A percentile compares a stretch with the other conserved stretches of the same genome.
These are phyloP conservation scores for Citrus medica DNA, from an alignment of 345 rosid genomes.

Conservation along the genomic window DNA sequence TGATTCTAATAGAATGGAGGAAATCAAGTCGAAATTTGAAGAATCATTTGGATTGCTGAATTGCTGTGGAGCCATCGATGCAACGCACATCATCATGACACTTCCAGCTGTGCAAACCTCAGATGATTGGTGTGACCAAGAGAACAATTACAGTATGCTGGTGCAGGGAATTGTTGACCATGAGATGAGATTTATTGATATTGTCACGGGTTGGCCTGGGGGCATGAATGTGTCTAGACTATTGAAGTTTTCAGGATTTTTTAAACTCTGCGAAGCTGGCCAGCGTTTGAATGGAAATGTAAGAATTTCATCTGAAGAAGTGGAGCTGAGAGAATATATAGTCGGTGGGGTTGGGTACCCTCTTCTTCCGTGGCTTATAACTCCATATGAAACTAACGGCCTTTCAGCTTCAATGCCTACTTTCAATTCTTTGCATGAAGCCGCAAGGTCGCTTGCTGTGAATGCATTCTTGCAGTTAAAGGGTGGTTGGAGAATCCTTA, in stretches of 20 bases:
- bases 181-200: conserved; percentile 87
- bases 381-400: conserved; percentile 49
- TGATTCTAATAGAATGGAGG: conserved; percentile 50
- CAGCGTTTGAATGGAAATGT: conserved; percentile 56
- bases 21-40: conserved; percentile 68
- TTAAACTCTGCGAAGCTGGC: conserved; percentile 58
- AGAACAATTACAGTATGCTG: conserved; percentile 85
- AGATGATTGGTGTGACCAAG: conserved; percentile 93
- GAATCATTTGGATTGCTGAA: conserved; percentile 67
- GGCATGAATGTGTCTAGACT: conserved; percentile 70
- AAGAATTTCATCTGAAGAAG: conserved; percentile 34
- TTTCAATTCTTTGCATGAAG: conserved; percentile 56
- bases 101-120: conserved; percentile 93
- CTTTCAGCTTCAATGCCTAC: conserved; percentile 29
- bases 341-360: conserved; percentile 83
- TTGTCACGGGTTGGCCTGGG: conserved; percentile 96
- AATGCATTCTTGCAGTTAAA: conserved; percentile 70
- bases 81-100: conserved; percentile 85
- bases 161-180: conserved; percentile 85
- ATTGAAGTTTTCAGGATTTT: conserved; percentile 76
- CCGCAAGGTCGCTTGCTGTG: conserved; percentile 66
- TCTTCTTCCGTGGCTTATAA: conserved; percentile 88
- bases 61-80: conserved; percentile 90
- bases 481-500: conserved; percentile 93
- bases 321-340: conserved; percentile 61